Percentiles rank a stretch among this genome's conserved stretches.
phyloP scores from a whole-genome alignment of 495 filamentous ascomycete species.

The Neurospora hispaniola region DNA sequence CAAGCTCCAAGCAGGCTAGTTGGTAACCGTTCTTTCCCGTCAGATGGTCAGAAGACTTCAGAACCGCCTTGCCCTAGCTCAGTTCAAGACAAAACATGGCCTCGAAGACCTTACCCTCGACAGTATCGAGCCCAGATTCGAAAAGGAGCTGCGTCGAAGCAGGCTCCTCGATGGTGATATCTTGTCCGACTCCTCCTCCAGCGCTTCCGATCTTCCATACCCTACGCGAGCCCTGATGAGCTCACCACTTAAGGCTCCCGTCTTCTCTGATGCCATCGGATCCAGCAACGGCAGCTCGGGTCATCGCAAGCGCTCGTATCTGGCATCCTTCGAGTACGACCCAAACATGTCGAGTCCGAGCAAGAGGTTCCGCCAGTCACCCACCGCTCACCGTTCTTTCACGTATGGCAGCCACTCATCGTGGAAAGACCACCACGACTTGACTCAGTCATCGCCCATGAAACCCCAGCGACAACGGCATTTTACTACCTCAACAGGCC shows the following conservation, averaged over 20 bases:
- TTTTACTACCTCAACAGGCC: conserved; percentile 50
- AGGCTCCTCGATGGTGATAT: conserved; percentile 52
- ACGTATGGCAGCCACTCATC: conserved; percentile 41
- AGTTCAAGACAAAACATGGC: conserved; percentile 91
- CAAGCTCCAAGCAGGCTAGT: neutral
- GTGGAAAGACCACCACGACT: conserved; percentile 63
- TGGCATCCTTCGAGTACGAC: conserved; percentile 33
- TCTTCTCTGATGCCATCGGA: conserved; percentile 58
- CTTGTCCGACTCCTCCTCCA: conserved; percentile 73
- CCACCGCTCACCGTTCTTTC: conserved; percentile 46
- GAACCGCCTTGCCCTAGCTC: conserved; percentile 86
- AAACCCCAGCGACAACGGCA: conserved; percentile 52
- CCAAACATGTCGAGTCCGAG: conserved; percentile 35
- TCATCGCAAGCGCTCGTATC: conserved; percentile 47
- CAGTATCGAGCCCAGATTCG: conserved; percentile 61
- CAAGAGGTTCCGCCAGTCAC: conserved; percentile 64
- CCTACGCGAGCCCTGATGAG: conserved; percentile 44
- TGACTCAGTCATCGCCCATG: conserved; percentile 76
- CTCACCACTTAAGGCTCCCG: conserved; percentile 53
- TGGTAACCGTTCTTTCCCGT: conserved; percentile 8
- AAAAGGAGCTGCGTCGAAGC: conserved; percentile 59
- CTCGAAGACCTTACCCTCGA: conserved; percentile 69
- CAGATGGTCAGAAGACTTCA: conserved; percentile 88
- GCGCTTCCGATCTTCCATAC: conserved; percentile 49
- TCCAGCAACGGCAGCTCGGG: conserved; percentile 45